These are phyloP conservation scores for Kodamaea suecica DNA, from an alignment of 1,139 yeast species.

Conservation along the genomic window DNA sequence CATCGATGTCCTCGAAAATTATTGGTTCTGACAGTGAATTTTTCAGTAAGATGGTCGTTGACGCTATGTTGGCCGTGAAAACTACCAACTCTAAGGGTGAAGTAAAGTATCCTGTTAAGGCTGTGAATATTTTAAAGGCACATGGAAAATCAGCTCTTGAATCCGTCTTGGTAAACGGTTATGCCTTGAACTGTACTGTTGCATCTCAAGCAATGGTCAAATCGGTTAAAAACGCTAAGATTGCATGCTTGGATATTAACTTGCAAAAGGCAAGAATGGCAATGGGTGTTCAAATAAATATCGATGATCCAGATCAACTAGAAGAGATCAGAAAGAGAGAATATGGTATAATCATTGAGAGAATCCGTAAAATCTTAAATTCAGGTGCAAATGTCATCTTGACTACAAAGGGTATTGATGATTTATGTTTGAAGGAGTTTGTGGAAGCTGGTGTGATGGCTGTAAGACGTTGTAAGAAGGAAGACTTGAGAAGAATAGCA, in stretches of 20 bases:
- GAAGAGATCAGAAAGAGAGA: slow-evolving; percentile 96
- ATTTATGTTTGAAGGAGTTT: slow-evolving; percentile 89
- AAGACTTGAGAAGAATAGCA: slow-evolving; percentile 94
- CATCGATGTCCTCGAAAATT: slow-evolving; percentile 95
- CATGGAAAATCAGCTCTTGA: slow-evolving; percentile 93
- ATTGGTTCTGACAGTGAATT: slow-evolving; percentile 95
- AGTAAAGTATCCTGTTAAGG: slow-evolving; percentile 91
- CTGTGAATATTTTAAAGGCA: slow-evolving; percentile 92
- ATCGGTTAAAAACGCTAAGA: slow-evolving; percentile 67
- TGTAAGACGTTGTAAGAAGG: slow-evolving; percentile 96
- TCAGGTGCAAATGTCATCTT: slow-evolving; percentile 97
- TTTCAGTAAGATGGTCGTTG: slow-evolving; percentile 87
- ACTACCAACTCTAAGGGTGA: slow-evolving; percentile 89
- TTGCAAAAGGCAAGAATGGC: slow-evolving; percentile 97
- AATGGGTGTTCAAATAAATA: slow-evolving; percentile 95
- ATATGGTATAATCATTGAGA: slow-evolving; percentile 84
- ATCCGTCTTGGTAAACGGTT: slow-evolving; percentile 84
- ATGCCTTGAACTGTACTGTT: slow-evolving; percentile 94
- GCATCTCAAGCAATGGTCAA: slow-evolving; percentile 97
- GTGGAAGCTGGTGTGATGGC: slow-evolving; percentile 97
- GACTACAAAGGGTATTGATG: slow-evolving; percentile 98
- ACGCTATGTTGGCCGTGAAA: slow-evolving; percentile 92
- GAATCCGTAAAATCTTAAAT: slow-evolving; percentile 78
- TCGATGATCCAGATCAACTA: slow-evolving; percentile 95
- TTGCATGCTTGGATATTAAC: slow-evolving; percentile 92